These are phyloP conservation scores for Suhomyces vadensis DNA, from an alignment of 805 yeast genomes.

Conservation along the genomic window DNA sequence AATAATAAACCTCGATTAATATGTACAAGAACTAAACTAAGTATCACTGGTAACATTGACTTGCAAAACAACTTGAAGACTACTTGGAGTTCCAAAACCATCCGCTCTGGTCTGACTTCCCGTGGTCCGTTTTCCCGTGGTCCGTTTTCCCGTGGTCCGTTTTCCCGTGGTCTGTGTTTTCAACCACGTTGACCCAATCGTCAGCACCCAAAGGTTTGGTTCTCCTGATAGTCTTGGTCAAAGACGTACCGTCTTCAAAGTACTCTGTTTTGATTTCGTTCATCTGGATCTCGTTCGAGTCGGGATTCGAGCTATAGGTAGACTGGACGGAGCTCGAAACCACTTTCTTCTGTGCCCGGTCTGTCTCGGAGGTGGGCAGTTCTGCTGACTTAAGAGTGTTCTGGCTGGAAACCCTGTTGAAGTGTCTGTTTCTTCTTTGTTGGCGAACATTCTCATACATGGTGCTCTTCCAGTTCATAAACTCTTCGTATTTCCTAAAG, in stretches of 20 bases:
- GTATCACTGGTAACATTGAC: no score
- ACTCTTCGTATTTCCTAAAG: slow-evolving; percentile 65
- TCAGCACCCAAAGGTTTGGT: slow-evolving; percentile 35
- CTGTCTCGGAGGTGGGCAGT: background rate
- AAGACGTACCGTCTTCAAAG: slow-evolving; percentile 39
- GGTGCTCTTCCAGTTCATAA: slow-evolving; percentile 64
- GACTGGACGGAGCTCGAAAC: slow-evolving; percentile 31
- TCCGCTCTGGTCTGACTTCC: slow-evolving; percentile 15
- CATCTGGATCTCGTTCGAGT: slow-evolving; percentile 28
- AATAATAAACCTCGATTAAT: no score
- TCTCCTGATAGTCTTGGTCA: slow-evolving; percentile 30
- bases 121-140: background rate
- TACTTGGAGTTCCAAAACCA: slow-evolving; percentile 25
- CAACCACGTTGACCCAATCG: slow-evolving; percentile 35
- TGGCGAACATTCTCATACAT: slow-evolving; percentile 49
- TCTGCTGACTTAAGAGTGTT: background rate
- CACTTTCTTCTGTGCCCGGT: slow-evolving; percentile 17
- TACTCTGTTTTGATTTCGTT: slow-evolving; percentile 35
- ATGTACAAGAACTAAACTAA: no score
- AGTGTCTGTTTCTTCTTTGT: slow-evolving; percentile 27
- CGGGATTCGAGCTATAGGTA: slow-evolving; percentile 25
- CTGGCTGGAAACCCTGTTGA: background rate
- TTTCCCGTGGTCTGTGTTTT: slow-evolving; percentile 20
- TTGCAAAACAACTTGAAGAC: background rate
- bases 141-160: slow-evolving; percentile 8